A percentile compares a stretch with the other conserved stretches of the same genome.
These are phyloP conservation scores for Monilinia fructigena DNA, from an alignment of 2,329 filamentous ascomycete species.

Conservation along the genomic window DNA sequence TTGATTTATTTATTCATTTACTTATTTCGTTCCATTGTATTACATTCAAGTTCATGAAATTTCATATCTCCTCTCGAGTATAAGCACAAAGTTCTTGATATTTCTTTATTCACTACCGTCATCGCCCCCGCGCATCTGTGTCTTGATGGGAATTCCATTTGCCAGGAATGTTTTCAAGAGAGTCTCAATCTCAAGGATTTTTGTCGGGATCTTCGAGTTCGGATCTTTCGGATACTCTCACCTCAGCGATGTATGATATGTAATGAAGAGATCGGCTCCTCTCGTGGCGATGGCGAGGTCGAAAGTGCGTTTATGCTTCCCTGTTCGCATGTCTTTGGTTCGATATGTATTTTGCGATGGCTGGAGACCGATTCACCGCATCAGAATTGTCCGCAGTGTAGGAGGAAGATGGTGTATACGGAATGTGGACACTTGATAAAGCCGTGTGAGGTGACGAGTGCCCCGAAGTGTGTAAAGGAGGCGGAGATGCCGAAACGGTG, in stretches of 20 bases:
- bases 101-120: neutral
- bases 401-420: slow-evolving; percentile 33
- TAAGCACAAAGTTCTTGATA: neutral
- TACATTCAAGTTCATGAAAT: neutral
- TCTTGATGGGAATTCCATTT: neutral
- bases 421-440: slow-evolving; percentile 33
- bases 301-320: slow-evolving; percentile 32
- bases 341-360: slow-evolving; percentile 35
- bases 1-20: too few species aligned
- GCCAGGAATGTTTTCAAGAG: slow-evolving; percentile 1
- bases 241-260: slow-evolving; percentile 32
- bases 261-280: slow-evolving; percentile 22
- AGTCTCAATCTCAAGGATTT: neutral
- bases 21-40: too few species aligned
- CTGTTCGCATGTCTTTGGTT: slow-evolving; percentile 35
- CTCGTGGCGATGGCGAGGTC: slow-evolving; percentile 24
- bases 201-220: neutral
- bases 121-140: neutral
- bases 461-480: slow-evolving; percentile 25
- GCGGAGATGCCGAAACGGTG: slow-evolving; percentile 33
- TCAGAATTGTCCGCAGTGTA: slow-evolving; percentile 35
- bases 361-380: slow-evolving; percentile 30
- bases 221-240: neutral
- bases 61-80: neutral
- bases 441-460: slow-evolving; percentile 20